Evolutionary conservation across 108 stramenopile species (phyloP).

Genomic region (Skeletonema tropicum): DNA sequence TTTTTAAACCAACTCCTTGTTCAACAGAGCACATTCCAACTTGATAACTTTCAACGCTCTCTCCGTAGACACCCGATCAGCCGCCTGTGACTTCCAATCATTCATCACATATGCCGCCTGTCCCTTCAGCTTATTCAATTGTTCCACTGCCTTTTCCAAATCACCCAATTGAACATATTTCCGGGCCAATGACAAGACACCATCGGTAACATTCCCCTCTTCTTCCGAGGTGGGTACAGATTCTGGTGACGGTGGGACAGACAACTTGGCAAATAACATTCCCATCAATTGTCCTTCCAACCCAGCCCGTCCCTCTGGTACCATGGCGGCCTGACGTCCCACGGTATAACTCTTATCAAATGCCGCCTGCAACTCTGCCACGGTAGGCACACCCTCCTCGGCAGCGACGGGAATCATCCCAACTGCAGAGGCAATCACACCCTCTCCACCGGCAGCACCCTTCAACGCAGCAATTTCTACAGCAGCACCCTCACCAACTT

Average conservation of each 20-base stretch:
- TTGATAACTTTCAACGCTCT: slow-evolving; percentile 83
- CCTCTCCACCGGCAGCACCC: slow-evolving; percentile 59
- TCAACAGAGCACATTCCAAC: slow-evolving; percentile 82
- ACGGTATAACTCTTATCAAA: slow-evolving; percentile 70
- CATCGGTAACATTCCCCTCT: slow-evolving; percentile 61
- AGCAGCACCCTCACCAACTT: slow-evolving; percentile 58
- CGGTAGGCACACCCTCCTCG: slow-evolving; percentile 64
- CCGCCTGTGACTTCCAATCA: slow-evolving; percentile 74
- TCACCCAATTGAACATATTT: slow-evolving; percentile 78
- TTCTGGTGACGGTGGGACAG: slow-evolving; percentile 69
- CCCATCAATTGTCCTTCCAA: slow-evolving; percentile 80
- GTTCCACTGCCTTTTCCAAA: slow-evolving; percentile 69
- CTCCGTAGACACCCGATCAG: slow-evolving; percentile 75
- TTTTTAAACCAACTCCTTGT: slow-evolving; percentile 62
- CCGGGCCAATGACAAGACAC: slow-evolving; percentile 66
- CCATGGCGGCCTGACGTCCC: slow-evolving; percentile 69
- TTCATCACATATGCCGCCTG: slow-evolving; percentile 76
- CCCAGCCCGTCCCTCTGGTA: slow-evolving; percentile 71
- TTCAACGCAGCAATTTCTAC: slow-evolving; percentile 68
- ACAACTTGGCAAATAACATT: slow-evolving; percentile 72
- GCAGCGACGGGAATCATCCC: slow-evolving; percentile 55
- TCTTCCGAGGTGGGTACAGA: slow-evolving; percentile 63
- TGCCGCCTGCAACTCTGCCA: slow-evolving; percentile 72
- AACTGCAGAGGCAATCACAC: slow-evolving; percentile 65
- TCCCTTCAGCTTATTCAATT: slow-evolving; percentile 70